A percentile compares a stretch with the other conserved stretches of the same genome.
Conservation (phyloP, 257 asterid genomes). For the Mitragyna speciosa region DNA sequence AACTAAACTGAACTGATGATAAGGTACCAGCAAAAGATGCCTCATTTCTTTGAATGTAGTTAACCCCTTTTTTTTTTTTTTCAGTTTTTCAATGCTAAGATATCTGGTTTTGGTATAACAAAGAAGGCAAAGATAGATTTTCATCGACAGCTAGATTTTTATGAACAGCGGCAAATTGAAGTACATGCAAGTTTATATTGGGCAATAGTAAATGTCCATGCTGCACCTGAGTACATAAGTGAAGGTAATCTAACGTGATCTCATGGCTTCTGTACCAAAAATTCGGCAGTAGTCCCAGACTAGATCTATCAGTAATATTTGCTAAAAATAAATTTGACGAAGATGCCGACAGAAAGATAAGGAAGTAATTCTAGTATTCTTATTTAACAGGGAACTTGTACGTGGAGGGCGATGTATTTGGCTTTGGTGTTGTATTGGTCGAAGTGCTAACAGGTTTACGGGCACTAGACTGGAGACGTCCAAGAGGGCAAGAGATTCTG, state of each 20-base stretch:
- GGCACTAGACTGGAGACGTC: constrained; percentile 51
- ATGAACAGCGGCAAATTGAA: too few species aligned
- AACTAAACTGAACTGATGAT: background rate
- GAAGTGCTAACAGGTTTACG: constrained; percentile 70
- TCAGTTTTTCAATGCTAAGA: constrained; percentile 63
- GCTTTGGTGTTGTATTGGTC: constrained; percentile 65
- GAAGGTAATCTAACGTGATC: constrained; percentile 41
- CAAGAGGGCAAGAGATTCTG: constrained; percentile 40
- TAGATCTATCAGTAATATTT: background rate
- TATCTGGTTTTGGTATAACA: constrained; percentile 71
- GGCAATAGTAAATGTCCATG: constrained; percentile 37
- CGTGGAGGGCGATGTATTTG: constrained; percentile 74
- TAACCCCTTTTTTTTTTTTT: too few species aligned
- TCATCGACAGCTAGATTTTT: too few species aligned
- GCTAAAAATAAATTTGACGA: background rate
- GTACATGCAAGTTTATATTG: constrained; percentile 22
- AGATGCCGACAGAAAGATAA: background rate
- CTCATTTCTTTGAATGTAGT: background rate
- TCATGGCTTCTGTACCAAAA: background rate
- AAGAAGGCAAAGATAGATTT: constrained; percentile 24
- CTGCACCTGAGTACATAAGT: constrained; percentile 75
- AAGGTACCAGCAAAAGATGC: background rate
- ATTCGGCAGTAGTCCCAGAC: too few species aligned
- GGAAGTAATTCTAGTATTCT: constrained; percentile 6
- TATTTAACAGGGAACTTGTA: constrained; percentile 52